Conservation (phyloP, 345 rosid species). For the Dipteronia dyeriana region DNA sequence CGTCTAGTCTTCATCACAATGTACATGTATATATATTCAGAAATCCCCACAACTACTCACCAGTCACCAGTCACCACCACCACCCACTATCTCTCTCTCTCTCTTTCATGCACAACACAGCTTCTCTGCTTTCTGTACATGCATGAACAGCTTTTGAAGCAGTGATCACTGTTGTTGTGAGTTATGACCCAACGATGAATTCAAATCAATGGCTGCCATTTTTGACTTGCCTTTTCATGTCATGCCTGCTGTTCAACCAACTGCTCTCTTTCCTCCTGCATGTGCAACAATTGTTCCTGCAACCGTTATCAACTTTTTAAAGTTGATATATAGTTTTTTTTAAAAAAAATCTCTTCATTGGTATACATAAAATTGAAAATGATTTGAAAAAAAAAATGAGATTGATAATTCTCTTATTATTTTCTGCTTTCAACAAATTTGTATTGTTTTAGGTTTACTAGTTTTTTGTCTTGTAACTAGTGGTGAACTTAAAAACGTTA, state of each 20-base stretch:
- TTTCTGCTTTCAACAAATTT: too few relatives aligned
- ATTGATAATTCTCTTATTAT: background rate
- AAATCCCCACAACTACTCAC: background rate
- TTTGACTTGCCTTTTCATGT: slow-evolving; percentile 10
- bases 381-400: background rate
- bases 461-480: too few relatives aligned
- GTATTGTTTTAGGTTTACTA: too few relatives aligned
- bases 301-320: background rate
- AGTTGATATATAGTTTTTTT: too few relatives aligned
- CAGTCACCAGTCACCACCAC: slow-evolving; percentile 6
- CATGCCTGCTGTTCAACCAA: slow-evolving; percentile 1
- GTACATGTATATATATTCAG: slow-evolving; percentile 17
- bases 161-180: slow-evolving; percentile 5
- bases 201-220: slow-evolving; percentile 22
- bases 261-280: slow-evolving; percentile 3
- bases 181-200: slow-evolving; percentile 25
- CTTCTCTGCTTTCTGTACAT: background rate
- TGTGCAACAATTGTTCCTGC: slow-evolving; percentile 6
- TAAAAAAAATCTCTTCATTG: background rate
- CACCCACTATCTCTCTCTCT: slow-evolving; percentile 1
- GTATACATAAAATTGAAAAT: background rate
- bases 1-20: slow-evolving; percentile 34
- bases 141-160: slow-evolving; percentile 4
- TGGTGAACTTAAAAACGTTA: too few relatives aligned
- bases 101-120: slow-evolving; percentile 2